Evolutionary conservation across 2,329 filamentous ascomycete species (phyloP).

Genomic region (Phoma sp.): DNA sequence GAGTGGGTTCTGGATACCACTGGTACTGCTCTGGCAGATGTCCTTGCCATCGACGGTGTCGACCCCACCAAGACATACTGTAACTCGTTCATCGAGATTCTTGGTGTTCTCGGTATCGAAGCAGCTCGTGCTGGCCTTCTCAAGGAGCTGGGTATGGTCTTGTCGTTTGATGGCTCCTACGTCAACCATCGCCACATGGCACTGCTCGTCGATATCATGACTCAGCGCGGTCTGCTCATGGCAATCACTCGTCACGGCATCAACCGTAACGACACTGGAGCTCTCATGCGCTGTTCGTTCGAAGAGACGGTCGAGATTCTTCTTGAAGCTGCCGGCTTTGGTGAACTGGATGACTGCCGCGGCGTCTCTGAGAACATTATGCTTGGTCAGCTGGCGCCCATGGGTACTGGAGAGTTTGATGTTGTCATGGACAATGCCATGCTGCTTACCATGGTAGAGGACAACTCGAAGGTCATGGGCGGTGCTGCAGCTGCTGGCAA

Average conservation of each 20-base stretch:
- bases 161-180: conserved; percentile 98
- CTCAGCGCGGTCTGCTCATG: conserved; percentile 89
- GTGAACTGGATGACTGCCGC: conserved; percentile 95
- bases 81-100: conserved; percentile 94
- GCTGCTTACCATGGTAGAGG: conserved; percentile 92
- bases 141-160: conserved; percentile 86
- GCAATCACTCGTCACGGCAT: conserved; percentile 98
- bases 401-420: conserved; percentile 96
- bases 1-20: conserved; percentile 98
- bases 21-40: conserved; percentile 84
- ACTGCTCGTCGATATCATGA: conserved; percentile 97
- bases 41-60: conserved; percentile 86
- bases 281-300: conserved; percentile 98
- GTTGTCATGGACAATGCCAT: conserved; percentile 92
- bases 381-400: conserved; percentile 94
- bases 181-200: conserved; percentile 98
- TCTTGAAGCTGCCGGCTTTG: conserved; percentile 90
- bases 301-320: conserved; percentile 99
- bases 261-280: conserved; percentile 96
- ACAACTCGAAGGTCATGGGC: conserved; percentile 76
- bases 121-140: conserved; percentile 87
- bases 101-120: conserved; percentile 95
- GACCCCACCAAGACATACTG: conserved; percentile 87
- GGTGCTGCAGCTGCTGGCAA: conserved; percentile 75
- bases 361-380: conserved; percentile 99